Base-by-base conservation (phyloP, 1,284 basidiomycete species). In the Cutaneotrichosporon cutaneum region DNA sequence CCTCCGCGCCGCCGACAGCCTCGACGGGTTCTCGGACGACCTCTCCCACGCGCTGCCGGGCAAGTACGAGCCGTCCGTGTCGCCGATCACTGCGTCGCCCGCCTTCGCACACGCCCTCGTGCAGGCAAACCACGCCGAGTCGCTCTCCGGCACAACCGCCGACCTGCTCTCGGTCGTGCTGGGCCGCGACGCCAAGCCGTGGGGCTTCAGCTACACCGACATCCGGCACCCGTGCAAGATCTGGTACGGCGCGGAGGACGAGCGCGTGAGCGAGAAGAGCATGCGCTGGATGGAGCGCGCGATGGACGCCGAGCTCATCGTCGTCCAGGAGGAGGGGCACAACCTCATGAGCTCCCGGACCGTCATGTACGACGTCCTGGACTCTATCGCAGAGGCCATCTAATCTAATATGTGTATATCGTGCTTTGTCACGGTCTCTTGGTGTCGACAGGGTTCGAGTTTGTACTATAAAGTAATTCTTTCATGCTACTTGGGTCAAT, bases 201-300 rank as follows among this genome's bases (percentile, higher is more conserved):
- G 77, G 72, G 82, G 81, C 0, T 82, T 83, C 69, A 56, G 54
- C 13, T 85, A 83, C 64, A 68, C 74, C 0, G 85, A 91, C 26
- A 89, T 96, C 64, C 85, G 86, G 11, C 87, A 90, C 69, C 82
- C 82, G n/a, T 88, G 92, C 54, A 86, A 86, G 48, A 87, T 98
- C 42, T 98, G 93, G 93, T 94, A 94, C 68, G 95, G 95, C 2
- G 89, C 92, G 68, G 85, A 85, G 69, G 95, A 98, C 76, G 94
- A 98, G 77, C 88, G 89, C 77, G 95, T 99, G 64, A 88, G 88
- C 27, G 88, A 94, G 72, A 87, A 89, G 70, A 89, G 90, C 53
- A 89, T 94, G 60, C 81, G 89, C 68, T 94, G 92, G 89, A 89
- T 97, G 90, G 89, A 93, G 77, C 85, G 84, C 67, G 86, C 86